Evolutionary conservation across 2,329 filamentous ascomycete species (phyloP).

Genomic region (Knufia fluminis): DNA sequence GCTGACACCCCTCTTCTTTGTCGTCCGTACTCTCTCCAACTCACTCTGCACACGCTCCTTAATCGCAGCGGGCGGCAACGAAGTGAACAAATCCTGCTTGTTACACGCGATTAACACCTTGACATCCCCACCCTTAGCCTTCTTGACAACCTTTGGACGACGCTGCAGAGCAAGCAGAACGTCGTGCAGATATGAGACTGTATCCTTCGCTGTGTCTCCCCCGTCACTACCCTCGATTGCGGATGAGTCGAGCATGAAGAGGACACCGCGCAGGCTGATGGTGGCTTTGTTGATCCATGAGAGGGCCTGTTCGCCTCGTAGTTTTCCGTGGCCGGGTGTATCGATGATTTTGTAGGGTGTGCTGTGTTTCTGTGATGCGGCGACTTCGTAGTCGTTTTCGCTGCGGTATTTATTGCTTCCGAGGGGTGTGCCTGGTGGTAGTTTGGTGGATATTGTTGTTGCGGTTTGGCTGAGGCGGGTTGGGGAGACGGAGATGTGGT

Average conservation of each 20-base stretch:
- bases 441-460: constrained; percentile 46
- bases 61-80: constrained; percentile 69
- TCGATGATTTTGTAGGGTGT: constrained; percentile 45
- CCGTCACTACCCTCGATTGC: constrained; percentile 39
- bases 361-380: constrained; percentile 35
- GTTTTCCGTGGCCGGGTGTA: constrained; percentile 91
- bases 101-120: constrained; percentile 82
- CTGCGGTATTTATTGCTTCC: constrained; percentile 57
- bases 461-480: constrained; percentile 58
- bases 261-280: constrained; percentile 53
- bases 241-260: constrained; percentile 85
- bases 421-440: constrained; percentile 44
- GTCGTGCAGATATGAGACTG: constrained; percentile 81
- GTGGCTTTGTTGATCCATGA: constrained; percentile 35
- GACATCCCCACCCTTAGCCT: constrained; percentile 48
- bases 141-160: constrained; percentile 42
- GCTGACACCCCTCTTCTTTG: constrained; percentile 66
- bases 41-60: constrained; percentile 68
- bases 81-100: constrained; percentile 92
- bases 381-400: constrained; percentile 56
- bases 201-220: constrained; percentile 48
- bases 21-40: constrained; percentile 65
- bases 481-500: constrained; percentile 27
- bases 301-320: constrained; percentile 60
- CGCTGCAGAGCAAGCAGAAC: constrained; percentile 75